Percentiles rank a stretch among this genome's conserved stretches.
Evolutionary conservation across 306 rosid species (phyloP).

Genomic region (Malus asiatica): DNA sequence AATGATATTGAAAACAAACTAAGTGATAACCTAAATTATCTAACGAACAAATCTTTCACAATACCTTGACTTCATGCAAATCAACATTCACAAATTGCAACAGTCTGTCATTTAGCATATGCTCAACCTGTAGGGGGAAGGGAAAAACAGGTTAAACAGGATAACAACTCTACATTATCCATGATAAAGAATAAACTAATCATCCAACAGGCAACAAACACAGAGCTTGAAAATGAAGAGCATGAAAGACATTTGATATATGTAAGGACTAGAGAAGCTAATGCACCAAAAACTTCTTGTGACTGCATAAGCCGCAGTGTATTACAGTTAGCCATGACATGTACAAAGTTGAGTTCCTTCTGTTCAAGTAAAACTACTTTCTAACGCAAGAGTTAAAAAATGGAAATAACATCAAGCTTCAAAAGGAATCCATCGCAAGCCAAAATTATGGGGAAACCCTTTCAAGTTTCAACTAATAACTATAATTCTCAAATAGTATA

Average conservation of each 20-base stretch:
- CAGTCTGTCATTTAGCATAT: conserved; percentile 95
- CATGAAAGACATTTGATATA: not conserved
- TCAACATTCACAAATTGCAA: conserved; percentile 91
- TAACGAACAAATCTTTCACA: not conserved
- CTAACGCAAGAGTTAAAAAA: not conserved
- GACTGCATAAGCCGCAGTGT: not conserved
- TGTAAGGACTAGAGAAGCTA: not conserved
- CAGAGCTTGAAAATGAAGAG: not conserved
- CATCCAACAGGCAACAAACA: not conserved
- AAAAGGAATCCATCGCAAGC: not conserved
- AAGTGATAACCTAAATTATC: not conserved
- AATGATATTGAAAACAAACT: not conserved
- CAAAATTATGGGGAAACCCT: not conserved
- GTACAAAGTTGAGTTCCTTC: not conserved
- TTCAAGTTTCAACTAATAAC: not conserved
- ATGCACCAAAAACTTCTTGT: not conserved
- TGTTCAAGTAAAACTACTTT: not conserved
- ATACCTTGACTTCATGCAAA: conserved; percentile 96
- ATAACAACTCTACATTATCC: conserved; percentile 1
- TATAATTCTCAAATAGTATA: not conserved
- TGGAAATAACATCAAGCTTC: not conserved
- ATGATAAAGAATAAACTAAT: not conserved
- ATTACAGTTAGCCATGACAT: not conserved
- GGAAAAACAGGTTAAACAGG: conserved; percentile 26
- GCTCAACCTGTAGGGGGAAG: conserved; percentile 67